A percentile compares a stretch with the other conserved stretches of the same genome.
phyloP scores from a whole-genome alignment of 2,329 filamentous ascomycete genomes.

The Cryphonectria naterciae region DNA sequence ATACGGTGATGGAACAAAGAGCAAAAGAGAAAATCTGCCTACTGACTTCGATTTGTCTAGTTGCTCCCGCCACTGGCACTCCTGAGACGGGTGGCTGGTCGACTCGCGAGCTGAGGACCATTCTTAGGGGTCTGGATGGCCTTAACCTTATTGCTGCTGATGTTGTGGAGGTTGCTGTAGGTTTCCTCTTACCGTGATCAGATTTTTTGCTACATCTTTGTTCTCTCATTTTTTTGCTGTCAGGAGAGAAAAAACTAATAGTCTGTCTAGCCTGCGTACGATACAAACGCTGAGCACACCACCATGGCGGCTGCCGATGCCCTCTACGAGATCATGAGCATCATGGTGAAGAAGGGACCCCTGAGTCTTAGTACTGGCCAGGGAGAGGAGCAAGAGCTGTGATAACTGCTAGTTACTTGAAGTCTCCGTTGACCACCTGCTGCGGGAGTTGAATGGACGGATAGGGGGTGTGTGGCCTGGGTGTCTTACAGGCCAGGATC shows the following conservation, averaged over 20 bases:
- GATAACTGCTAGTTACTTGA: background rate
- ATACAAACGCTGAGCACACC: constrained; percentile 72
- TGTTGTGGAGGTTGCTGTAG: constrained; percentile 71
- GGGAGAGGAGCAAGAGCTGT: constrained; percentile 4
- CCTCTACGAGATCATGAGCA: constrained; percentile 77
- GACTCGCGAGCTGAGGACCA: constrained; percentile 72
- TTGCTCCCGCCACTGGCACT: constrained; percentile 75
- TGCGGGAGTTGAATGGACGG: background rate
- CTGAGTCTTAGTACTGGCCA: constrained; percentile 26
- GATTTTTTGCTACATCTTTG: too few relatives aligned
- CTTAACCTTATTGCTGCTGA: constrained; percentile 73
- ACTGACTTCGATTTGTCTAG: constrained; percentile 35
- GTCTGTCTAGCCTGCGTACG: constrained; percentile 60
- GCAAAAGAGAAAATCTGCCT: constrained; percentile 23
- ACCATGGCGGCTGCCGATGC: constrained; percentile 75
- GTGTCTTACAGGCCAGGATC: background rate
- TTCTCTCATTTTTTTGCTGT: background rate
- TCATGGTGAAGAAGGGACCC: constrained; percentile 81
- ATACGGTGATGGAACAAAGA: background rate
- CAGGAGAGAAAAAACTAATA: background rate
- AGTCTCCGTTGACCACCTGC: background rate
- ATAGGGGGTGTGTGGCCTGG: background rate
- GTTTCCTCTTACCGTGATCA: constrained; percentile 29
- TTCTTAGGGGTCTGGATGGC: constrained; percentile 69
- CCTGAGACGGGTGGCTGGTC: constrained; percentile 79